Conservation (phyloP, 139 green algal species). For the Prasinococcaceae sp. region DNA sequence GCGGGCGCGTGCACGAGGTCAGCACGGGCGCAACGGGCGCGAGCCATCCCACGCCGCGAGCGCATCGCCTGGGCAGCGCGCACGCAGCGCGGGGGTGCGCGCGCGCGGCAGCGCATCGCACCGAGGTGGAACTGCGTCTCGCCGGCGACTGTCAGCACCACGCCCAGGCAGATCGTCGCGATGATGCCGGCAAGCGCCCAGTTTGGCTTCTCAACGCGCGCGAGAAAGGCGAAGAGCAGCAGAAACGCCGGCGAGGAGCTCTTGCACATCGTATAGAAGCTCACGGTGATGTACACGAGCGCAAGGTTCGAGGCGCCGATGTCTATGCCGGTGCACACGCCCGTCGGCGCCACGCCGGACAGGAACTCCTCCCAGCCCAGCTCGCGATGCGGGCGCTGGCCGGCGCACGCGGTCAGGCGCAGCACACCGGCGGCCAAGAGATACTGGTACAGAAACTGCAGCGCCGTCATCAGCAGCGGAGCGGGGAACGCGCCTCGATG, state of each 20-base stretch:
- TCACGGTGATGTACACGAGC: slow-evolving; percentile 72
- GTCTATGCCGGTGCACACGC: slow-evolving; percentile 61
- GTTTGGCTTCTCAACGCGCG: slow-evolving; percentile 18
- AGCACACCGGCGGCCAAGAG: slow-evolving; percentile 42
- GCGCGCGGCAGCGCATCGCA: too few relatives aligned
- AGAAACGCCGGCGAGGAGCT: slow-evolving; percentile 68
- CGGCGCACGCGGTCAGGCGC: background rate
- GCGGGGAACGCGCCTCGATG: slow-evolving; percentile 22
- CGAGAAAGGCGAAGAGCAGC: slow-evolving; percentile 70
- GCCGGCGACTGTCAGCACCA: slow-evolving; percentile 70
- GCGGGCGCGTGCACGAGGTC: too few relatives aligned
- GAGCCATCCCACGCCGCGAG: too few relatives aligned
- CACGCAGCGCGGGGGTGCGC: too few relatives aligned
- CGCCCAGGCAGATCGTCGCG: slow-evolving; percentile 56
- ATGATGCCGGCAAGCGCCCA: slow-evolving; percentile 54
- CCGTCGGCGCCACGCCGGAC: slow-evolving; percentile 67
- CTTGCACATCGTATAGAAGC: slow-evolving; percentile 84
- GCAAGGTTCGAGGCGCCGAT: slow-evolving; percentile 85
- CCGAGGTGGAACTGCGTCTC: slow-evolving; percentile 69
- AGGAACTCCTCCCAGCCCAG: background rate
- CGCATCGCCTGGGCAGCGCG: too few relatives aligned
- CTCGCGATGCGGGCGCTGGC: background rate
- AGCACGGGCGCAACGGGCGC: too few relatives aligned
- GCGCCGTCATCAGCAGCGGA: slow-evolving; percentile 39
- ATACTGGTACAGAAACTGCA: slow-evolving; percentile 62